Evolutionary conservation across 495 filamentous ascomycete genomes (phyloP), one percentile per base, ranked within the genome.

Genomic region (Hypoxylon subgilvum): DNA sequence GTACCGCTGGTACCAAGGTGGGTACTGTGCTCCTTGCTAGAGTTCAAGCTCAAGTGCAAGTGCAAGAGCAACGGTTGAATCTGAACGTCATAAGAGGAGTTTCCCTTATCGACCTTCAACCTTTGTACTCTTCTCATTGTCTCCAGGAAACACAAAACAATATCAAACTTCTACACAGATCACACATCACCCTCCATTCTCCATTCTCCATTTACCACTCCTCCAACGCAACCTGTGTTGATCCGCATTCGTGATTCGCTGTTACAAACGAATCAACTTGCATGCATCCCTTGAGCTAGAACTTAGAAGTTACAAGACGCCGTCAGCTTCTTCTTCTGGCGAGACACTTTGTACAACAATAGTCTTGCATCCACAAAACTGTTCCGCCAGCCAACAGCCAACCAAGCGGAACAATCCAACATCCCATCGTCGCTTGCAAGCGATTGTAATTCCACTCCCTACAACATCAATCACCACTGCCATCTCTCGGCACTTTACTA

Each of bases 1-100:
- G n/a, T n/a, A n/a, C n/a, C n/a, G n/a, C n/a, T n/a, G n/a, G n/a
- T n/a, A n/a, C n/a, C n/a, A n/a, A n/a, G n/a, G n/a, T n/a, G n/a
- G n/a, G n/a, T n/a, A n/a, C n/a, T n/a, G n/a, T n/a, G n/a, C n/a
- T n/a, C n/a, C n/a, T n/a, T n/a, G n/a, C n/a, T n/a, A n/a, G n/a
- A n/a, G n/a, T n/a, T n/a, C n/a, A n/a, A n/a, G n/a, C n/a, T n/a
- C n/a, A 12, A 30, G 41, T 14, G 9, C 27, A 46, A 30, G 31
- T 34, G 31, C 17, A 18, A 32, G 23, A 1, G 48, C 30, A 1
- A 35, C 16, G 27, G 40, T 14, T 55, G 43, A 59, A 56, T 60
- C 61, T 58, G 61, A 30, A 65, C 61, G 61, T 65, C 61, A 65
- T 65, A 36, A 52, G 51, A 57, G 49, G 60, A 57, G 48, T 42